These are phyloP conservation scores for Candolleomyces efflorescens DNA, from an alignment of 768 basidiomycete genomes.

Conservation along the genomic window DNA sequence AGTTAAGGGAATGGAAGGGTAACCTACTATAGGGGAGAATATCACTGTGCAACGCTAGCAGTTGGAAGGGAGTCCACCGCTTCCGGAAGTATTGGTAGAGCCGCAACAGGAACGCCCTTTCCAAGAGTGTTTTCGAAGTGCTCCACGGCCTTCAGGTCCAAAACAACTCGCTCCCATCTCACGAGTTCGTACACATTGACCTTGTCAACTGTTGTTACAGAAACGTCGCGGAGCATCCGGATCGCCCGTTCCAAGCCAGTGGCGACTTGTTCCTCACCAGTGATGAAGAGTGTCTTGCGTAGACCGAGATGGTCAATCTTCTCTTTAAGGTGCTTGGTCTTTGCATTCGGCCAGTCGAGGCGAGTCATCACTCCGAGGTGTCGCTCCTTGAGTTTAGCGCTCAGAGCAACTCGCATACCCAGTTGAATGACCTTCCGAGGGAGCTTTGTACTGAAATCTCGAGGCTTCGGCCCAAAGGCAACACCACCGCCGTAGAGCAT, in stretches of 20 bases:
- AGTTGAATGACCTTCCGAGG: conserved; percentile 91
- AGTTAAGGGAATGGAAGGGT: neutral
- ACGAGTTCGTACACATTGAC: conserved; percentile 79
- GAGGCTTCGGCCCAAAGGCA: conserved; percentile 87
- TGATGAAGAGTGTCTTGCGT: conserved; percentile 73
- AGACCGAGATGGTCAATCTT: conserved; percentile 63
- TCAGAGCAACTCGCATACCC: conserved; percentile 89
- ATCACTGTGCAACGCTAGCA: neutral
- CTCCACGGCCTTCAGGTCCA: conserved; percentile 83
- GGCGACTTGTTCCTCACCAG: conserved; percentile 54
- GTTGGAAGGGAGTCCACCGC: conserved; percentile 1
- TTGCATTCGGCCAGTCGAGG: conserved; percentile 67
- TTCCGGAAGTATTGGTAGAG: conserved; percentile 14
- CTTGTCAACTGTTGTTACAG: conserved; percentile 58
- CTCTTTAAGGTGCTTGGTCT: conserved; percentile 63
- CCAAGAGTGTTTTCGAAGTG: conserved; percentile 62
- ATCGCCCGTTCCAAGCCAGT: conserved; percentile 56
- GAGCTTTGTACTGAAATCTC: conserved; percentile 88
- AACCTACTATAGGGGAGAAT: neutral
- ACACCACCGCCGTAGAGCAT: conserved; percentile 90
- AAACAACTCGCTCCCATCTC: conserved; percentile 75
- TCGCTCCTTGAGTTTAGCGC: conserved; percentile 73
- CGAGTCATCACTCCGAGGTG: conserved; percentile 71
- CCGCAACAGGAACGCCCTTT: conserved; percentile 35
- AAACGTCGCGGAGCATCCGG: conserved; percentile 67